Evolutionary conservation across 768 basidiomycete genomes (phyloP).

Genomic region (Coprinellus micaceus): DNA sequence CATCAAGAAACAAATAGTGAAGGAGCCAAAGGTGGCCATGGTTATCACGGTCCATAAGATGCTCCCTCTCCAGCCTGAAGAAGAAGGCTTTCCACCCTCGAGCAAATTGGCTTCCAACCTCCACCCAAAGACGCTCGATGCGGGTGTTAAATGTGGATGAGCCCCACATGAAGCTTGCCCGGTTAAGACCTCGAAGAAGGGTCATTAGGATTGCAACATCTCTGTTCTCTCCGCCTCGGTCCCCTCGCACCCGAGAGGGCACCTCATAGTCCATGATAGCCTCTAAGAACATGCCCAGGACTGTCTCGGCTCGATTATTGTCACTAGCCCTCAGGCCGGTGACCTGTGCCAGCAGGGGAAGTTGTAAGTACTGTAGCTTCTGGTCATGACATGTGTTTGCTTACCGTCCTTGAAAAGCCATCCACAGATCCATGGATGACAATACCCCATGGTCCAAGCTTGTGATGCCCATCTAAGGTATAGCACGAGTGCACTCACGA

Average conservation of each 20-base stretch:
- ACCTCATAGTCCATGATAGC: conserved; percentile 18
- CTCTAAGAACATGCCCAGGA: conserved; percentile 21
- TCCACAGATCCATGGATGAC: too few species aligned
- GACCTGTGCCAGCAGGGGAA: too few species aligned
- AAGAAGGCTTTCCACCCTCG: conserved; percentile 39
- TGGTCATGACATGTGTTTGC: too few species aligned
- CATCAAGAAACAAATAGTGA: conserved; percentile 32
- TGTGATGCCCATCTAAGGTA: too few species aligned
- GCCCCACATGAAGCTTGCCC: conserved; percentile 27
- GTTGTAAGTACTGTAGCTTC: too few species aligned
- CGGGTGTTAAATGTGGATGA: conserved; percentile 35
- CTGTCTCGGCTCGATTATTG: conserved; percentile 24
- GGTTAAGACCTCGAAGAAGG: conserved; percentile 6
- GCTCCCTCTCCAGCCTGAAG: conserved; percentile 24
- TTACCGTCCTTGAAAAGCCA: too few species aligned
- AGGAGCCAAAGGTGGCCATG: conserved; percentile 39
- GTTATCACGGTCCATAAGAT: conserved; percentile 26
- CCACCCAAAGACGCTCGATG: conserved; percentile 40
- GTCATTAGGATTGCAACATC: conserved; percentile 33
- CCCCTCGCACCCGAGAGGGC: conserved; percentile 29
- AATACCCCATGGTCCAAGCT: too few species aligned
- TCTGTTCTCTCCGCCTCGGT: conserved; percentile 34
- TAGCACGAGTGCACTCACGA: too few species aligned
- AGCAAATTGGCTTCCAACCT: conserved; percentile 36
- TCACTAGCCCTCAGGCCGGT: background rate